Evolutionary conservation across 1,139 yeast genomes (phyloP), one percentile per base, ranked within the genome.

Genomic region (Sugiyamaella xylanicola): DNA sequence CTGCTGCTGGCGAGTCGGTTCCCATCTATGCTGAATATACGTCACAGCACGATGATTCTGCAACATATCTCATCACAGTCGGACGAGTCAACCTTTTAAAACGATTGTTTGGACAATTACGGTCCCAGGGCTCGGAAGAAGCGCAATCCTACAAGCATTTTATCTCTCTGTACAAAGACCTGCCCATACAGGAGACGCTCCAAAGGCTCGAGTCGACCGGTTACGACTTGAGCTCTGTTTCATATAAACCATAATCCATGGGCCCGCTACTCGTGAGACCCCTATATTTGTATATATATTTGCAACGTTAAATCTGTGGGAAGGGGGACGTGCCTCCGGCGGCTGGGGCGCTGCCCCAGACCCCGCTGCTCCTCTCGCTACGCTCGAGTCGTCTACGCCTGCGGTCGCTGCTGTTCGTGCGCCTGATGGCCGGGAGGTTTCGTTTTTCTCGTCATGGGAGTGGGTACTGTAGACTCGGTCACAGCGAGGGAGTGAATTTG

Each of bases 1-100:
- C 40, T 13, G 36, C 50, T 7, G 4, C 20, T 44, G 43, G 47
- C 48, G 35, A 21, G 13, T 53, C 58, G 13, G 68, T 68, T 16
- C 80, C 79, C 40, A 79, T 86, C 2, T 84, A 74, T 66, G 82
- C 77, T 69, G 72, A 79, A 46, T 82, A 81, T 53, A 43, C 37
- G 21, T 66, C 68, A 11, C 74, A 53, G 36, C 32, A 70, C 32
- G 82, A 78, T 17, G 56, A 13, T 29, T 13, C 21, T 3, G 7
- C 73, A 47, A 80, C 82, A 43, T 71, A 80, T 61, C 73, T 77
- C 61, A 70, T 88, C 58, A 75, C 74, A 4, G 85, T 81, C 37
- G 92, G 93, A 45, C 83, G 83, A 70, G 79, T 87, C 66, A 81
- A 77, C 66, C 74, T 90, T 48, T 71, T 88, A 60, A 72, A 77